A percentile compares a stretch with the other conserved stretches of the same genome.
Evolutionary conservation across 306 rosid species (phyloP).

Genomic region (Vigna unguiculata): DNA sequence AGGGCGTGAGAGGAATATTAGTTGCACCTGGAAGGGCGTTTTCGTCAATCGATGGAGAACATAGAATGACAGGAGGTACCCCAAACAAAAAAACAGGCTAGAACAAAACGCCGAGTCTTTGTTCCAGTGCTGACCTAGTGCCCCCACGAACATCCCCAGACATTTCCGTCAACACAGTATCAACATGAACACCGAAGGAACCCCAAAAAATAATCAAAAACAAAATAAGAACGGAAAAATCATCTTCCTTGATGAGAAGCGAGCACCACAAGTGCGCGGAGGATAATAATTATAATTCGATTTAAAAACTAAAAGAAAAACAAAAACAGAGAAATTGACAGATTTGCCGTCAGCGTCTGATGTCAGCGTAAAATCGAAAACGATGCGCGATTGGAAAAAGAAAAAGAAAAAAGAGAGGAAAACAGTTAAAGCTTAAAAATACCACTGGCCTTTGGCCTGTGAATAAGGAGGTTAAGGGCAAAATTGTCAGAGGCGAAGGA

Average conservation of each 20-base stretch:
- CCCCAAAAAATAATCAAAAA: neutral
- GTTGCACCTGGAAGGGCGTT: conserved; percentile 43
- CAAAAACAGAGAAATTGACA: conserved; percentile 29
- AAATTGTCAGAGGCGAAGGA: conserved; percentile 42
- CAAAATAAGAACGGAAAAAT: neutral
- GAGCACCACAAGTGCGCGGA: neutral
- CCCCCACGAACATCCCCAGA: conserved; percentile 44
- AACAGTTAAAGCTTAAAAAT: conserved; percentile 3
- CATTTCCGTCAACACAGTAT: conserved; percentile 45
- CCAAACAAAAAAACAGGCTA: conserved; percentile 45
- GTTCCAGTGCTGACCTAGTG: conserved; percentile 41
- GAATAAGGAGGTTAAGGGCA: conserved; percentile 39
- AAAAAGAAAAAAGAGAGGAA: conserved; percentile 14
- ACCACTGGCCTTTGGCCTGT: neutral
- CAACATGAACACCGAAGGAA: neutral
- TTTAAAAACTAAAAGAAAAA: neutral
- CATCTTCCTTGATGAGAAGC: neutral
- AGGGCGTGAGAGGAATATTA: conserved; percentile 37
- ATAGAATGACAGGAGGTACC: conserved; percentile 26
- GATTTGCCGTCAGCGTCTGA: conserved; percentile 42
- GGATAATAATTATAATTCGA: neutral
- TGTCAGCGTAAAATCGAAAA: conserved; percentile 48
- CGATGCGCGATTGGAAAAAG: conserved; percentile 42
- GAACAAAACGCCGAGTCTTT: conserved; percentile 52
- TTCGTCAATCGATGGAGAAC: conserved; percentile 45